phyloP scores from a whole-genome alignment of 1,139 yeast species.

The Tardiomyces depauwii region DNA sequence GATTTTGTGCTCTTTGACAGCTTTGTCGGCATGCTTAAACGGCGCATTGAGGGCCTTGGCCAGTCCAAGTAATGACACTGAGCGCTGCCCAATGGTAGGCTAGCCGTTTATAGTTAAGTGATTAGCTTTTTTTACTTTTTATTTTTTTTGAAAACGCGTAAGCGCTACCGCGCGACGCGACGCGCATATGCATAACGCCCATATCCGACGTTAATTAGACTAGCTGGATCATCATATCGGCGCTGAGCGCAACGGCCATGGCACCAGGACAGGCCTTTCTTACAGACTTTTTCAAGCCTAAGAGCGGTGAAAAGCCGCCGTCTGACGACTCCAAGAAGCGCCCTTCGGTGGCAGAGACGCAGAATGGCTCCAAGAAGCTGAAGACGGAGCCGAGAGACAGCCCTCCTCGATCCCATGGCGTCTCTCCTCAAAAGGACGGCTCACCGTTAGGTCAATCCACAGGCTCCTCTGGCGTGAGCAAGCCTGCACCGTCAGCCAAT shows the following conservation, averaged over 20 bases:
- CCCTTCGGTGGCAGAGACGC: not conserved
- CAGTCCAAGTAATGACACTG: no score
- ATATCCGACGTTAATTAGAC: no score
- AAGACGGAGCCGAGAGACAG: constrained; percentile 5
- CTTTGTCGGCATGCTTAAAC: constrained; percentile 8
- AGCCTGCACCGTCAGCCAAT: not conserved
- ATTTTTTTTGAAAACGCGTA: no score
- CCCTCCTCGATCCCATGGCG: not conserved
- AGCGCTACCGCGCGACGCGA: no score
- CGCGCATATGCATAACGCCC: no score
- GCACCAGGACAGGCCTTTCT: not conserved
- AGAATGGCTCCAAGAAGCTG: not conserved
- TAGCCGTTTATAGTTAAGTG: no score
- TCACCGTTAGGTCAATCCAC: no score
- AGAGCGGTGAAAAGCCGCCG: not conserved
- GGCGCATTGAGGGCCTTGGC: not conserved
- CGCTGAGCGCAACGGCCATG: not conserved
- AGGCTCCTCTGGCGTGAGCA: not conserved
- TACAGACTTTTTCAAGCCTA: not conserved
- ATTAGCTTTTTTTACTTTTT: no score
- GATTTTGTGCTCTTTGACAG: constrained; percentile 12
- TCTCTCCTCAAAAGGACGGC: no score
- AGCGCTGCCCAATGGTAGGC: no score
- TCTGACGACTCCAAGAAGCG: not conserved
- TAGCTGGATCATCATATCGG: no score